Conservation (phyloP, 495 filamentous ascomycete genomes). For the Penicillium cataractarum region DNA sequence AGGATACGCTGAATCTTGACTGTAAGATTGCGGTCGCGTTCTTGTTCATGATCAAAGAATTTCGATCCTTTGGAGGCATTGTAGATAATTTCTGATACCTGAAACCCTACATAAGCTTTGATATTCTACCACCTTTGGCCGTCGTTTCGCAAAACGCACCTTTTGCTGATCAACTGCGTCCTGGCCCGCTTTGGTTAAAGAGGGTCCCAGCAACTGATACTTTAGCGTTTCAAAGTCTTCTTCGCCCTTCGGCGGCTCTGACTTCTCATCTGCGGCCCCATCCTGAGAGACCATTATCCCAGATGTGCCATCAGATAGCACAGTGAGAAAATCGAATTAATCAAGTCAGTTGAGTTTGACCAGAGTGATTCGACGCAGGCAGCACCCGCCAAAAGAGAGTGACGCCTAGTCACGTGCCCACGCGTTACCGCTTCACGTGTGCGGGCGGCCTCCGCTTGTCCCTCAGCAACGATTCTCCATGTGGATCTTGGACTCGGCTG, state of each 20-base stretch:
- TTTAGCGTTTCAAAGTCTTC: constrained; percentile 60
- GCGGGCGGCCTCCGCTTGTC: constrained; percentile 12
- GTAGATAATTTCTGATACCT: constrained; percentile 97
- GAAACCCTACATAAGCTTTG: constrained; percentile 1
- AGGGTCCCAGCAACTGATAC: constrained; percentile 83
- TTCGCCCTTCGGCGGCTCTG: constrained; percentile 5
- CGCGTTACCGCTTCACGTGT: constrained; percentile 41
- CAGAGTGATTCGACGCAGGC: background rate
- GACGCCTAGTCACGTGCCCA: constrained; percentile 43
- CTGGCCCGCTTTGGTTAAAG: constrained; percentile 91
- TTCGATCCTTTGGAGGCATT: constrained; percentile 96
- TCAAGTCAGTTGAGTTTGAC: background rate
- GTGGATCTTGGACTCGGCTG: constrained; percentile 53
- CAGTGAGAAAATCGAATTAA: constrained; percentile 19
- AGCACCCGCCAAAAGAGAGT: constrained; percentile 11
- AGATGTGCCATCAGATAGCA: constrained; percentile 17
- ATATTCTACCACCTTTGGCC: background rate
- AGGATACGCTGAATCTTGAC: constrained; percentile 84
- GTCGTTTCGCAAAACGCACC: constrained; percentile 39
- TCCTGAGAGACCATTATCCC: constrained; percentile 32
- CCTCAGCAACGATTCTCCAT: constrained; percentile 28
- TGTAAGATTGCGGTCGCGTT: constrained; percentile 78
- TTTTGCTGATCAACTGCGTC: constrained; percentile 92
- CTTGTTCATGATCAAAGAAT: constrained; percentile 92
- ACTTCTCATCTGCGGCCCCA: constrained; percentile 22